Percentiles rank a stretch among this genome's conserved stretches.
phyloP scores from a whole-genome alignment of 257 asterid species.

The Anisodus tanguticus region DNA sequence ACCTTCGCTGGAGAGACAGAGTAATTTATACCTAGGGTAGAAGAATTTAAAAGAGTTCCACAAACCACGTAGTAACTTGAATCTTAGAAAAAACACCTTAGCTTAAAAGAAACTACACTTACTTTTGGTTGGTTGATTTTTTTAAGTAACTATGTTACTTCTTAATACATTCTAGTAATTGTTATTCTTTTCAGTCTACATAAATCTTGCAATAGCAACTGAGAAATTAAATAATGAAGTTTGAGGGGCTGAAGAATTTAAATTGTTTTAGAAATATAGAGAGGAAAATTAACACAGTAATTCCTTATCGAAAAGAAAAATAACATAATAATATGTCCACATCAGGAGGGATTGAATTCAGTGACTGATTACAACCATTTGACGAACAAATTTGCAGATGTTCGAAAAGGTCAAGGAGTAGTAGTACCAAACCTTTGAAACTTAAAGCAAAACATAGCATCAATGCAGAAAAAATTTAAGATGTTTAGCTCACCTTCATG shows the following conservation, averaged over 20 bases:
- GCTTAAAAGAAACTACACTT: not conserved
- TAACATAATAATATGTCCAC: not conserved
- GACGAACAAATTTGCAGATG: not conserved
- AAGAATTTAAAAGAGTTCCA: not conserved
- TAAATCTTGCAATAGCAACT: constrained; percentile 19
- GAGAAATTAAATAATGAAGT: not conserved
- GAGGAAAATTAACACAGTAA: not conserved
- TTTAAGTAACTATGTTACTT: not conserved
- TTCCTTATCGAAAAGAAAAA: not conserved
- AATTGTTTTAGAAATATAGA: not conserved
- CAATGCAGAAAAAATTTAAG: not conserved
- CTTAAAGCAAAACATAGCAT: not conserved
- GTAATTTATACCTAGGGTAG: not conserved
- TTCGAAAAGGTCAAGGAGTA: not conserved
- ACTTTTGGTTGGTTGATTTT: not conserved
- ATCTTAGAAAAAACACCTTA: not conserved
- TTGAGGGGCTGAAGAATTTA: not conserved
- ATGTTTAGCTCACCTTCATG: constrained; percentile 10
- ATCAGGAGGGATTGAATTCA: not conserved
- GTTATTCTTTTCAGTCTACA: not conserved
- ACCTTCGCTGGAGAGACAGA: not conserved
- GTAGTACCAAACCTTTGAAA: not conserved
- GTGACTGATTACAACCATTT: not conserved
- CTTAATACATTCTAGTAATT: not conserved
- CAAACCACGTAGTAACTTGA: constrained; percentile 2